Percentiles rank a stretch among this genome's conserved stretches.
These are phyloP conservation scores for Calonectria montana DNA, from an alignment of 2,329 filamentous ascomycete genomes.

Conservation along the genomic window DNA sequence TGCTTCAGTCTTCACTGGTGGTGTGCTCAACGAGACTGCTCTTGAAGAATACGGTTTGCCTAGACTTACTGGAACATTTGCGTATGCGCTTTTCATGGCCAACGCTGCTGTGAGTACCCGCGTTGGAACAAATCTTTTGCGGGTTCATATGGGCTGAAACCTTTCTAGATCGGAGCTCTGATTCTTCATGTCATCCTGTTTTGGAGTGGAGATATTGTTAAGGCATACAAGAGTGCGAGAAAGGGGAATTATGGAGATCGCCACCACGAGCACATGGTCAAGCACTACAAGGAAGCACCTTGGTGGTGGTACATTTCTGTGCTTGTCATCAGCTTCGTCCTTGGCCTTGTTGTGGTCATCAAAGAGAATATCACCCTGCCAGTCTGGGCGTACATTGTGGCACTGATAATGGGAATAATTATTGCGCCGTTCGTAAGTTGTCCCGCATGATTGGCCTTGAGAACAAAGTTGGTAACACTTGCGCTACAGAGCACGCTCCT, in stretches of 20 bases:
- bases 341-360: slow-evolving; percentile 58
- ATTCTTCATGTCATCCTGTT: slow-evolving; percentile 64
- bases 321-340: slow-evolving; percentile 57
- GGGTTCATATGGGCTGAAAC: background rate
- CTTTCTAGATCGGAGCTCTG: slow-evolving; percentile 63
- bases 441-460: too few relatives aligned
- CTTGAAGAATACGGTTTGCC: slow-evolving; percentile 59
- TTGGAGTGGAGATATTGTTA: slow-evolving; percentile 64
- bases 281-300: slow-evolving; percentile 62
- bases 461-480: background rate
- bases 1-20: slow-evolving; percentile 52
- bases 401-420: slow-evolving; percentile 55
- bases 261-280: slow-evolving; percentile 64
- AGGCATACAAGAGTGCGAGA: slow-evolving; percentile 59
- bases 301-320: slow-evolving; percentile 60
- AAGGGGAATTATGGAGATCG: slow-evolving; percentile 58
- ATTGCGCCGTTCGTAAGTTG: slow-evolving; percentile 62
- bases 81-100: slow-evolving; percentile 65
- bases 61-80: slow-evolving; percentile 60
- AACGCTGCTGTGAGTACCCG: slow-evolving; percentile 61
- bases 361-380: slow-evolving; percentile 60
- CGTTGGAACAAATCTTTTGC: background rate
- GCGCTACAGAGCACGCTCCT: slow-evolving; percentile 59
- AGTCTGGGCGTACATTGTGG: slow-evolving; percentile 59
- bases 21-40: slow-evolving; percentile 54